phyloP scores from a whole-genome alignment of 805 yeast genomes.

The Monosporozyma aerobia region DNA sequence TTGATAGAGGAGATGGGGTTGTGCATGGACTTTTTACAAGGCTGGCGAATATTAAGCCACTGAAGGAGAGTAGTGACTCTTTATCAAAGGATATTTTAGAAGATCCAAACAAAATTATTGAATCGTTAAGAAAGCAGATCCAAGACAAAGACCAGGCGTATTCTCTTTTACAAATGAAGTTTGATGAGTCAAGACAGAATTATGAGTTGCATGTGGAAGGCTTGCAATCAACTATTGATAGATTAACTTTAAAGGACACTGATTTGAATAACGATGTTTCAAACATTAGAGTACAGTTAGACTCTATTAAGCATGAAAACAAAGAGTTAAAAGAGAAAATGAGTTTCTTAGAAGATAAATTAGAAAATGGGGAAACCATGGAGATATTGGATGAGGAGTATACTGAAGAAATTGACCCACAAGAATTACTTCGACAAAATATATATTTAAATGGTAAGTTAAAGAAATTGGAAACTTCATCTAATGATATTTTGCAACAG shows the following conservation, averaged over 20 bases:
- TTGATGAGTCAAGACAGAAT: slow-evolving; percentile 3
- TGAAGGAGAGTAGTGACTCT: not conserved
- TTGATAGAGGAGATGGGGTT: not conserved
- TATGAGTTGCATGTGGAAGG: slow-evolving; percentile 29
- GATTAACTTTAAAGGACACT: slow-evolving; percentile 6
- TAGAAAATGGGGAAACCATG: slow-evolving; percentile 11
- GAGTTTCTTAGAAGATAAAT: slow-evolving; percentile 28
- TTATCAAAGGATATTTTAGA: not conserved
- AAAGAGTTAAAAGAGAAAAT: slow-evolving; percentile 34
- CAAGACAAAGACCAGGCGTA: not conserved
- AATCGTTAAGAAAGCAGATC: not conserved
- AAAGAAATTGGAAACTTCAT: slow-evolving; percentile 4
- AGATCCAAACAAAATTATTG: not conserved
- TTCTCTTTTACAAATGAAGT: not conserved
- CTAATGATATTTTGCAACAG: slow-evolving; percentile 4
- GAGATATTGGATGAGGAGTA: slow-evolving; percentile 5
- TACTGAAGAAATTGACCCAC: not conserved
- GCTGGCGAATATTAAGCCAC: slow-evolving; percentile 1
- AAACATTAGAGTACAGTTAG: slow-evolving; percentile 29
- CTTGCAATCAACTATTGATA: slow-evolving; percentile 13
- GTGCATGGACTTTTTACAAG: slow-evolving; percentile 5
- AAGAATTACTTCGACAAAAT: slow-evolving; percentile 2
- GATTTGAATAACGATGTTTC: slow-evolving; percentile 19
- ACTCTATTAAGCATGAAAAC: slow-evolving; percentile 35
- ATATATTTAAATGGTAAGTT: slow-evolving; percentile 1